These are phyloP conservation scores for Fusarium cyanostomum DNA, from an alignment of 2,329 filamentous ascomycete species.

Conservation along the genomic window DNA sequence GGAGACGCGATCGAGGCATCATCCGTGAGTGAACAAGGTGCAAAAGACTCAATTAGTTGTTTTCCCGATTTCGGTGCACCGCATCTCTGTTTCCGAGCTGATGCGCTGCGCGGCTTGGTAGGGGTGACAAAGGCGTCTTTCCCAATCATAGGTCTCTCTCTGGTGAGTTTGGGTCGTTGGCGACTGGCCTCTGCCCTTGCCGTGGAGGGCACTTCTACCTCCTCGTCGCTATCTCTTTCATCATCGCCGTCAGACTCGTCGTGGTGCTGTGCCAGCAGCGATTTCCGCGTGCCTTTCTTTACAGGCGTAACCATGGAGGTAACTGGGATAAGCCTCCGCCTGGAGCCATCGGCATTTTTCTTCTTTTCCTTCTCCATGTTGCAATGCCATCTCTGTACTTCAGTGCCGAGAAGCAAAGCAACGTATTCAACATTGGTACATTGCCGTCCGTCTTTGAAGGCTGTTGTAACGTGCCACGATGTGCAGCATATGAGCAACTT, in stretches of 20 bases:
- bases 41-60: neutral
- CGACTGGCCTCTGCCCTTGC: neutral
- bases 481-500: neutral
- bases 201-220: neutral
- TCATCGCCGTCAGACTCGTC: too few species aligned
- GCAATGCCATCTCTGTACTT: neutral
- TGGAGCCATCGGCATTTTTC: too few species aligned
- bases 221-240: neutral
- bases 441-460: fast-evolving
- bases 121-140: slow-evolving; percentile 1
- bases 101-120: neutral
- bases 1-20: neutral
- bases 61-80: too few species aligned
- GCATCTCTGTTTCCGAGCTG: too few species aligned
- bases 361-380: neutral
- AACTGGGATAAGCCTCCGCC: too few species aligned
- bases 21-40: neutral
- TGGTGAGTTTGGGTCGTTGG: slow-evolving; percentile 1
- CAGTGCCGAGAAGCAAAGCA: neutral
- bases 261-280: too few species aligned
- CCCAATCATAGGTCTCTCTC: neutral
- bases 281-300: too few species aligned
- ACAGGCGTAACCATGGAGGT: too few species aligned
- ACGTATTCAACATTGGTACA: neutral
- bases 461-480: neutral